Evolutionary conservation across 495 filamentous ascomycete species (phyloP).

Genomic region (Aspergillus bertholletiae): DNA sequence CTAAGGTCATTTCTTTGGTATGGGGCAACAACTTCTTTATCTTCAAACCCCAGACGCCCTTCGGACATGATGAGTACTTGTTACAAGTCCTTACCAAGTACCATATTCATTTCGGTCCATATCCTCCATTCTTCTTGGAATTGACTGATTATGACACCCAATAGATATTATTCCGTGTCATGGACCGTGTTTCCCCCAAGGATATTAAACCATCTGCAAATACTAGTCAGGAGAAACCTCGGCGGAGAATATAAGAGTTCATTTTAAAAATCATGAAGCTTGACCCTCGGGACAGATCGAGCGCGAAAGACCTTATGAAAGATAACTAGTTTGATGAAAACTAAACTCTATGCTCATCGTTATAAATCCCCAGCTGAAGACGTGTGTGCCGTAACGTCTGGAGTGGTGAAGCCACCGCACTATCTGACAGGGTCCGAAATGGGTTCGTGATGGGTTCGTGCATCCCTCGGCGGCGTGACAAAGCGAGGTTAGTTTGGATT

Average conservation of each 20-base stretch:
- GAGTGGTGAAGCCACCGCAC: too few species aligned
- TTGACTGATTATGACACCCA: background rate
- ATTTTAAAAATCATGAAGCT: constrained; percentile 24
- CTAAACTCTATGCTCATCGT: too few species aligned
- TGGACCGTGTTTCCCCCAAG: background rate
- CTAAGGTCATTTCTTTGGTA: too few species aligned
- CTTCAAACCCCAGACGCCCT: background rate
- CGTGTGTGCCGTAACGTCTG: too few species aligned
- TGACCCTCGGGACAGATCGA: constrained; percentile 25
- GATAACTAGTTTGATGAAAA: constrained; percentile 13
- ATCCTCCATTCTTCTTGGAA: background rate
- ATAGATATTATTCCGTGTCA: background rate
- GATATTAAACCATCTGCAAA: background rate
- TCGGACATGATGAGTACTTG: background rate
- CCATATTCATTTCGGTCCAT: background rate
- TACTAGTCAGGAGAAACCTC: constrained; percentile 14
- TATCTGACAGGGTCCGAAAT: too few species aligned
- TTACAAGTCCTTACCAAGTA: background rate
- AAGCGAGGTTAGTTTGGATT: too few species aligned
- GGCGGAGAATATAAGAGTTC: constrained; percentile 23
- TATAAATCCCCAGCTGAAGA: too few species aligned
- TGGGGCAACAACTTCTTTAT: too few species aligned
- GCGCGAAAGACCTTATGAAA: constrained; percentile 18
- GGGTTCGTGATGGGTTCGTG: too few species aligned
- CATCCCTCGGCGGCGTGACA: too few species aligned